A percentile compares a stretch with the other conserved stretches of the same genome.
Evolutionary conservation across 192 early-diverging fungal genomes (phyloP).

Genomic region (Linnemannia schmuckeri): DNA sequence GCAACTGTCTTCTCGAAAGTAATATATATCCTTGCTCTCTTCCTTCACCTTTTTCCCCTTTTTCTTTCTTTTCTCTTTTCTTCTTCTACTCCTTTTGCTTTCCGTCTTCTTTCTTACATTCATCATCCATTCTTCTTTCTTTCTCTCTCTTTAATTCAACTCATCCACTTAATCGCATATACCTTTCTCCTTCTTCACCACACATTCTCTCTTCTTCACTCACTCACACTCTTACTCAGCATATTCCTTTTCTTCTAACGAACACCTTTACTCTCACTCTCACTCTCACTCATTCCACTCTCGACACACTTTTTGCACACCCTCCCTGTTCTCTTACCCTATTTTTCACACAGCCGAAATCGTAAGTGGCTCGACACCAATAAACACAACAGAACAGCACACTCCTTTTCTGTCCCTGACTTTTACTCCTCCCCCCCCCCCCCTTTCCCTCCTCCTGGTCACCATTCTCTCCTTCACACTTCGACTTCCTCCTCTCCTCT

Average conservation of each 20-base stretch:
- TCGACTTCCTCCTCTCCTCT: background rate
- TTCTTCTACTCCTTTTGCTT: background rate
- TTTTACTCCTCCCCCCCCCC: background rate
- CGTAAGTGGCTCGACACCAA: too few relatives aligned
- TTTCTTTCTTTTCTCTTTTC: constrained; percentile 10
- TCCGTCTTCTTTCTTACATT: background rate
- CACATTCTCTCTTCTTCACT: background rate
- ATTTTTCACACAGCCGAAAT: background rate
- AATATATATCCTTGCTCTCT: background rate
- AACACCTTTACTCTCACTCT: background rate
- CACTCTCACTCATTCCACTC: background rate
- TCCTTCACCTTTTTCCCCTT: background rate
- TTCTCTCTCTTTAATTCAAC: background rate
- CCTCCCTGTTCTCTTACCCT: background rate
- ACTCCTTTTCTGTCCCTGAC: background rate
- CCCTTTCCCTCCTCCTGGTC: background rate
- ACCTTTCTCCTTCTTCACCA: background rate
- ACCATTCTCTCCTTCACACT: background rate
- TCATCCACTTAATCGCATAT: background rate
- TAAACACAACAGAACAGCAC: background rate
- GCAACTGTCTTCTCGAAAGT: background rate
- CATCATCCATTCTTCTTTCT: background rate
- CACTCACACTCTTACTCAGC: background rate
- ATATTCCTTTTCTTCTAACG: background rate
- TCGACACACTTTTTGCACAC: background rate